Evolutionary conservation across 768 basidiomycete species (phyloP), one percentile per base, ranked within the genome.

Genomic region (Podaxis sp.): DNA sequence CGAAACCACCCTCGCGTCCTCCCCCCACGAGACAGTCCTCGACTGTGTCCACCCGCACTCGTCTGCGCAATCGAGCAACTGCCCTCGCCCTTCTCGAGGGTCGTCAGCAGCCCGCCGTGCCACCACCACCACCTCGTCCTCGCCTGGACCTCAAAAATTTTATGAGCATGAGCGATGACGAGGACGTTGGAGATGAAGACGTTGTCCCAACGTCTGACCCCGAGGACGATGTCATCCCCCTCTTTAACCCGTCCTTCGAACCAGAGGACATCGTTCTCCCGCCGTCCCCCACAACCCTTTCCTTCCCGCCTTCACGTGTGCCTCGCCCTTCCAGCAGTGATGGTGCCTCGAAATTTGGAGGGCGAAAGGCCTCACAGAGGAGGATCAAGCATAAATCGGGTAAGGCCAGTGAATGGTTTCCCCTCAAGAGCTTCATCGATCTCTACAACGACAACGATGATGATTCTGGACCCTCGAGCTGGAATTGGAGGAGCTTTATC

Each of bases 21-120:
- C 52, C 51, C 3, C 60, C 52, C 53, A 65, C 59, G 55, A 64
- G 63, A 7, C 69, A 66, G 25, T 9, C 63, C 2, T 72, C 74
- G 1, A 79, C 82, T 1, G 76, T 79, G 46, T 80, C 79, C 2
- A 81, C 84, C 1, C 72, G 73, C 59, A 77, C 75, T 2, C 79
- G 82, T 14, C 71, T 71, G 44, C 70, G 71, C 59, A 83, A 85
- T 66, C 80, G 84, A 25, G 81, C 80, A 44, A 79, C 82, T 23
- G 88, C 88, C 0, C 81, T 89, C 5, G 87, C 86, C 0, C 76
- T 81, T 27, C 79, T 89, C 25, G 88, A 89, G 64, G 88, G 88
- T 14, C 80, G 81, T 35, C 70, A 70, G 59, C 55, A 66, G 54
- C 59, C 51, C 36, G 27, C 25, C 5, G 40, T 57, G 32, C 62